phyloP scores from a whole-genome alignment of 2,329 filamentous ascomycete species.

The Didymella glomerata region DNA sequence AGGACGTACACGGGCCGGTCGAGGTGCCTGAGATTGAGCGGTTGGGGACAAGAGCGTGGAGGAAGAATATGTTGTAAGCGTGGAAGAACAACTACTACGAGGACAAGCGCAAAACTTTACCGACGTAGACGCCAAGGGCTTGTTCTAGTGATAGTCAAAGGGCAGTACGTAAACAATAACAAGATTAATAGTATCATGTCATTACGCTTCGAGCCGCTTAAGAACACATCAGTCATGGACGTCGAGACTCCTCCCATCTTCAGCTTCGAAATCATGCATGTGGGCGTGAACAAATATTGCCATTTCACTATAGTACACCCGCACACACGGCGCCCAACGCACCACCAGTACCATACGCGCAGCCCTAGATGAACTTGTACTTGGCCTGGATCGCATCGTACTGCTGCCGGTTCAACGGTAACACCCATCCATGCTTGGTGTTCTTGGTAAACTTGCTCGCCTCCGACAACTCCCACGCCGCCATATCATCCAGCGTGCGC shows the following conservation, averaged over 20 bases:
- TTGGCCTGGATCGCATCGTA: constrained; percentile 6
- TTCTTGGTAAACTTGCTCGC: constrained; percentile 12
- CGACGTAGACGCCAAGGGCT: too few species aligned
- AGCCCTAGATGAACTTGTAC: constrained; percentile 1
- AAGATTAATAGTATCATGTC: too few species aligned
- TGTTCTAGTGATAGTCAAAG: too few species aligned
- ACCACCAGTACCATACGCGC: too few species aligned
- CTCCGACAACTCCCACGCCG: constrained; percentile 10
- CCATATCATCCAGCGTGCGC: constrained; percentile 19
- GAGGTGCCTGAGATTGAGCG: constrained; percentile 82
- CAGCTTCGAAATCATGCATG: too few species aligned
- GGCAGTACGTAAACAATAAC: too few species aligned
- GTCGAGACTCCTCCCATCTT: too few species aligned
- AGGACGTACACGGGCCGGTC: constrained; percentile 75
- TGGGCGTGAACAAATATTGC: too few species aligned
- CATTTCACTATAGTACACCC: too few species aligned
- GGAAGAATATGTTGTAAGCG: constrained; percentile 82
- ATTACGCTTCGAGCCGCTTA: too few species aligned
- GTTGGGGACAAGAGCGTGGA: constrained; percentile 83
- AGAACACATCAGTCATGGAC: too few species aligned
- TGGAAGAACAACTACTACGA: background rate
- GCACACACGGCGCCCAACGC: too few species aligned
- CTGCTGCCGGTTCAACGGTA: constrained; percentile 9
- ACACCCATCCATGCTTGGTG: constrained; percentile 16
- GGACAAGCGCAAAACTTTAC: background rate